These are phyloP conservation scores for Millerozyma miso DNA, from an alignment of 805 yeast species.

Conservation along the genomic window DNA sequence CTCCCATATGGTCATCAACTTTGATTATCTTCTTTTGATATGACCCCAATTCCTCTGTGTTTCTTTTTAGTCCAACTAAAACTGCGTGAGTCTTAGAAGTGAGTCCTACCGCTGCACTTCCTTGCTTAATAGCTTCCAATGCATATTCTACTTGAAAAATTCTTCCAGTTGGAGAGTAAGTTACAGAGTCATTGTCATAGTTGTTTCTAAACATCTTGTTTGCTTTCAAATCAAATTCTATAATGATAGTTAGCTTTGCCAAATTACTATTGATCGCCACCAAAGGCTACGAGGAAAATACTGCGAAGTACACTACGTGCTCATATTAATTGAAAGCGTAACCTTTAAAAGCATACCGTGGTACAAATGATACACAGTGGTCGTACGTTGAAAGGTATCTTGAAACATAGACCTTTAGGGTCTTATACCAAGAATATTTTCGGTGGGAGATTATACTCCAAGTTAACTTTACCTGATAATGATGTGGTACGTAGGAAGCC, in stretches of 20 bases:
- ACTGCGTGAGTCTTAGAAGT: conserved; percentile 85
- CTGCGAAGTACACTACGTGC: neutral
- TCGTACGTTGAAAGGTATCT: neutral
- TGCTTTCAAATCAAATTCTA: neutral
- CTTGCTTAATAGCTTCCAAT: conserved; percentile 94
- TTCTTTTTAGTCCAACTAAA: conserved; percentile 88
- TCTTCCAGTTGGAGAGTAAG: conserved; percentile 94
- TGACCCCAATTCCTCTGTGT: conserved; percentile 95
- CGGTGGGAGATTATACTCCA: conserved; percentile 4
- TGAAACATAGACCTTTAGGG: neutral
- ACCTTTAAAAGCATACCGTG: too few relatives aligned
- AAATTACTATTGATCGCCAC: neutral
- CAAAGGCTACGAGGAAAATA: neutral
- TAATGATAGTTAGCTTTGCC: neutral
- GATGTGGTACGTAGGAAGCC: conserved; percentile 18
- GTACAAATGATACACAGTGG: neutral
- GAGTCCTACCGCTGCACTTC: conserved; percentile 94
- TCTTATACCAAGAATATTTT: neutral
- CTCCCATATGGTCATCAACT: conserved; percentile 90
- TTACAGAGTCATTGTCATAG: conserved; percentile 97
- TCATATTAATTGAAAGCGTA: too few relatives aligned
- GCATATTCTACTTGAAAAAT: conserved; percentile 88
- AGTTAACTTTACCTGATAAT: conserved; percentile 6
- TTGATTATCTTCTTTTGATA: conserved; percentile 91
- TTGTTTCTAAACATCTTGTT: conserved; percentile 80